Base-by-base conservation (phyloP, 345 rosid genomes). In the Dipteronia dyeriana region DNA sequence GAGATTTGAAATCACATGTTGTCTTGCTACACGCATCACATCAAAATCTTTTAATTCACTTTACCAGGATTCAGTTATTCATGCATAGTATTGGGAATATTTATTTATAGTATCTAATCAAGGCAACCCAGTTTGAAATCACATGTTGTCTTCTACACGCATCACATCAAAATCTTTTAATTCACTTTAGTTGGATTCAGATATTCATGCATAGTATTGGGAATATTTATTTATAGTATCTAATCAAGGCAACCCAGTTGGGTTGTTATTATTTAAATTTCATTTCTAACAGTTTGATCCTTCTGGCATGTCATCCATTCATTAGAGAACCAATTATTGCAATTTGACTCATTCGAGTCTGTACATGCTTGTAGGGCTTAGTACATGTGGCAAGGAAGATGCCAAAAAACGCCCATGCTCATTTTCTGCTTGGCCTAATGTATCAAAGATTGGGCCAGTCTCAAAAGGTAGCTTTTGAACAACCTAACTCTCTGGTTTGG, bases 341-440 rank as follows among this genome's bases (percentile, higher is more conserved):
- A 20, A n/a, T 56, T 57, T 74, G 23, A 26, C 19, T 25, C 29
- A 38, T 23, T 61, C 10, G 3, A 67, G 22, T 57, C n/a, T 43
- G 11, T 65, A 29, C 71, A 38, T 83, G 75, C 75, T 79, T 66
- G 23, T 80, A 96, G 99, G 99, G 98, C 78, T 89, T 96, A 86
- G 86, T 88, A 66, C 97, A 95, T 77, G 98, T 93, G 71, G 98
- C 94, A 49, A 88, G 90, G 85, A 96, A 96, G 88, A 26, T 26
- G 26, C 26, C 26, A 26, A 26, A 26, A 26, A 26, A 26, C 26
- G 26, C 26, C 26, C 26, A 96, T 94, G 97, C 93, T 7, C 97
- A 96, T 89, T 96, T 96, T 76, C 88, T 96, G 38, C 98, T 96
- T 72, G 99, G 99, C 9, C 75, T 96, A 11, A 94, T 96, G 98